Evolutionary conservation across 495 filamentous ascomycete species (phyloP).

Genomic region (Articulospora tetracladia): DNA sequence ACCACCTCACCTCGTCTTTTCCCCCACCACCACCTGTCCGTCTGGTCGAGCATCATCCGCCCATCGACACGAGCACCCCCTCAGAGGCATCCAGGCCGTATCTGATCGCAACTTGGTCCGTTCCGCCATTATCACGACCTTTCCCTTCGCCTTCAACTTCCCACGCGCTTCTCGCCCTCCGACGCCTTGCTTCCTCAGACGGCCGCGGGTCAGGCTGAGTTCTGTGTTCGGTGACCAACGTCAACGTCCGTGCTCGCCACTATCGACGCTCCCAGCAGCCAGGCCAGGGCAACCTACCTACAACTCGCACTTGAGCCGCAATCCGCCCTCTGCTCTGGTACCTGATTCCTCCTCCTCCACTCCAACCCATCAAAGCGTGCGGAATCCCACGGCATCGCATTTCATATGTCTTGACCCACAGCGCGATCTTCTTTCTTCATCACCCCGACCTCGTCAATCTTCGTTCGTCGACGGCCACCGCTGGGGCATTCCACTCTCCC

Average conservation of each 20-base stretch:
- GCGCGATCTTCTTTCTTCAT: slow-evolving; percentile 5
- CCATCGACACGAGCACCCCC: too few species aligned
- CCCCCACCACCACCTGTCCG: too few species aligned
- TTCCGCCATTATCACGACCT: background rate
- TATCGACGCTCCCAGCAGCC: background rate
- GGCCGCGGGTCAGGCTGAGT: background rate
- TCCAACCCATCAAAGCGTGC: background rate
- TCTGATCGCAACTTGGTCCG: slow-evolving; percentile 1
- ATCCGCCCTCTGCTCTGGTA: background rate
- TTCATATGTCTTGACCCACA: slow-evolving; percentile 17
- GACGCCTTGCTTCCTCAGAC: background rate
- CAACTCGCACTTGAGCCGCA: slow-evolving; percentile 10
- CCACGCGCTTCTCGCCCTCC: background rate
- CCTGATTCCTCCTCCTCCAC: background rate
- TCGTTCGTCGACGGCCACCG: slow-evolving; percentile 11
- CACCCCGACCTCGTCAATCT: slow-evolving; percentile 7
- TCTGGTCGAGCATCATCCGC: too few species aligned
- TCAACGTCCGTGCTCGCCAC: background rate
- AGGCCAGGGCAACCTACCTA: background rate
- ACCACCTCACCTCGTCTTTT: background rate
- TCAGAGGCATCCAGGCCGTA: too few species aligned
- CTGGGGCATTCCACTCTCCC: background rate
- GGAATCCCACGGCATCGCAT: too few species aligned
- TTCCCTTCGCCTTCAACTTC: background rate
- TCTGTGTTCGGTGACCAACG: background rate